A percentile compares a stretch with the other conserved stretches of the same genome.
Evolutionary conservation across 2,329 filamentous ascomycete species (phyloP).

Genomic region (Scopulariopsis brevicaulis): DNA sequence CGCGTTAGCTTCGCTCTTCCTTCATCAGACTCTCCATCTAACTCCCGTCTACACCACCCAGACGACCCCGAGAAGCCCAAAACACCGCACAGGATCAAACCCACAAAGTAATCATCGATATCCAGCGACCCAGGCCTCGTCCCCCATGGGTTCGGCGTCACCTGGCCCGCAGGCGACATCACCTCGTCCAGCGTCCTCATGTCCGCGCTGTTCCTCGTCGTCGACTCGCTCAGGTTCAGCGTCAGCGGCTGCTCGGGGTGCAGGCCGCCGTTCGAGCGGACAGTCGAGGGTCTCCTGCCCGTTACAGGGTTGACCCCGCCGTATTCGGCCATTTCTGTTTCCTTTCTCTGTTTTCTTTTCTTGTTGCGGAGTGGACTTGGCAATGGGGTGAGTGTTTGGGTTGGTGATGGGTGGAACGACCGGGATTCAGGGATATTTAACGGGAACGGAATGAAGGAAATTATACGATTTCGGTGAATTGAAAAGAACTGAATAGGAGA

Average conservation of each 20-base stretch:
- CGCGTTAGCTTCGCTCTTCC: not conserved
- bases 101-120: conserved; percentile 11
- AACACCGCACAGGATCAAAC: not conserved
- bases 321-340: not conserved
- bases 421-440: not conserved
- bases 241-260: not conserved
- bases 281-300: not conserved
- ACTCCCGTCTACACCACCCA: not conserved
- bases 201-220: conserved; percentile 2
- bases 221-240: not conserved
- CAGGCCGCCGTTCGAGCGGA: not conserved
- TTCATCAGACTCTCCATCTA: not conserved
- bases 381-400: too few species aligned
- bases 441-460: not conserved
- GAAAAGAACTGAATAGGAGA: not conserved
- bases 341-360: too few species aligned
- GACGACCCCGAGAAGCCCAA: not conserved
- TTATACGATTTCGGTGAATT: not conserved
- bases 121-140: conserved; percentile 3
- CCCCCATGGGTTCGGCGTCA: conserved; percentile 1
- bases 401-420: too few species aligned
- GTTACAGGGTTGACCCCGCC: not conserved
- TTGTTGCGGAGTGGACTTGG: too few species aligned
- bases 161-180: not conserved
- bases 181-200: not conserved